A percentile compares a stretch with the other conserved stretches of the same genome.
Conservation (phyloP, 202 grass and related monocot species). For the Saccharum hybrid region DNA sequence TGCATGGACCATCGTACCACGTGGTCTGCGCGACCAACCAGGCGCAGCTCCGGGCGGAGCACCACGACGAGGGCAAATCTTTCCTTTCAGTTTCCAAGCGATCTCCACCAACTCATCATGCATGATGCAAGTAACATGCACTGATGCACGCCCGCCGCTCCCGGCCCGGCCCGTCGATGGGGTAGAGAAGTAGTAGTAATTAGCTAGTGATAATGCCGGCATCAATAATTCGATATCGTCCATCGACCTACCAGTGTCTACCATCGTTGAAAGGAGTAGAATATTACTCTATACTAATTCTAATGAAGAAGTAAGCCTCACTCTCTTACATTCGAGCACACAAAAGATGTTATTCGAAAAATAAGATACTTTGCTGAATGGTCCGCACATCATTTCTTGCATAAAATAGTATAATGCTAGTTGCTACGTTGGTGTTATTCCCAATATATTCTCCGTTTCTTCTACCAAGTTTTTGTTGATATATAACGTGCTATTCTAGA, state of each 20-base stretch:
- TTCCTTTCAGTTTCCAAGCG: background rate
- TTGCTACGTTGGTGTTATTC: background rate
- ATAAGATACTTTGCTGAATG: background rate
- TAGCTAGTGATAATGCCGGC: too few species aligned
- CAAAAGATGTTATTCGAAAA: background rate
- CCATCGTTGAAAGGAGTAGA: too few species aligned
- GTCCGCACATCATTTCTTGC: background rate
- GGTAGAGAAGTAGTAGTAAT: too few species aligned
- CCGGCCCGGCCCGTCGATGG: too few species aligned
- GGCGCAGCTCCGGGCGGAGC: constrained; percentile 46
- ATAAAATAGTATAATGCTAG: background rate
- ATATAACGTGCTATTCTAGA: background rate
- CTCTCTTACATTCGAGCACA: too few species aligned
- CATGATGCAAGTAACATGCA: constrained; percentile 30
- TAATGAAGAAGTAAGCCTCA: too few species aligned
- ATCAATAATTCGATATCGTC: too few species aligned
- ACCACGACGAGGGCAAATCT: constrained; percentile 31
- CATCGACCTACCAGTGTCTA: too few species aligned
- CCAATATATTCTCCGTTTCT: background rate
- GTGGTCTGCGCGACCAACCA: constrained; percentile 5
- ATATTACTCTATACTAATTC: too few species aligned
- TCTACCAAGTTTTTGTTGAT: background rate
- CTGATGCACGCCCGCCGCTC: too few species aligned
- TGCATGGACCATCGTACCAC: background rate
- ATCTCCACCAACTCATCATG: constrained; percentile 6